Evolutionary conservation across 2,329 filamentous ascomycete species (phyloP).

Genomic region (Sphaerulina vaccinii): DNA sequence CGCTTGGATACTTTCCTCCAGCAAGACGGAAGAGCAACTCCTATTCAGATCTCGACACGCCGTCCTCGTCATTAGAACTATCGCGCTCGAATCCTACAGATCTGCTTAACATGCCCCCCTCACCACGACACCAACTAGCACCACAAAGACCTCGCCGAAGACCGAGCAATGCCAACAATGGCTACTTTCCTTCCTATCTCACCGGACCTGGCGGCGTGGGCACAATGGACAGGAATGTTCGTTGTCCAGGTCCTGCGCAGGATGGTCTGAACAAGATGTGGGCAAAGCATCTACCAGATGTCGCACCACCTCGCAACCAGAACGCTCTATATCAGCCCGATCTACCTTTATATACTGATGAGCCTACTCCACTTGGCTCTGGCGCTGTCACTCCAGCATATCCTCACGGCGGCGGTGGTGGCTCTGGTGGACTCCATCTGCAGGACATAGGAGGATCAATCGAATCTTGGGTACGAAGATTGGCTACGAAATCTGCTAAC

Average conservation of each 20-base stretch:
- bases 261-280: constrained; percentile 84
- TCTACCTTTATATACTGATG: constrained; percentile 54
- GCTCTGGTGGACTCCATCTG: constrained; percentile 49
- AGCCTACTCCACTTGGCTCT: constrained; percentile 28
- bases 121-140: constrained; percentile 37
- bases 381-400: constrained; percentile 32
- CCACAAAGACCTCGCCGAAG: constrained; percentile 42
- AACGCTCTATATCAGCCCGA: constrained; percentile 56
- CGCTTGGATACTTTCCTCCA: constrained; percentile 88
- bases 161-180: constrained; percentile 40
- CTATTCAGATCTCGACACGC: constrained; percentile 60
- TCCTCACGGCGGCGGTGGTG: constrained; percentile 25
- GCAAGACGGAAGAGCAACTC: constrained; percentile 82
- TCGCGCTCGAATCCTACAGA: constrained; percentile 46
- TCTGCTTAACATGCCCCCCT: constrained; percentile 31
- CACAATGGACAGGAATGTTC: constrained; percentile 69
- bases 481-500: constrained; percentile 61
- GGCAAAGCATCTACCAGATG: constrained; percentile 75
- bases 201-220: constrained; percentile 85
- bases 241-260: constrained; percentile 75
- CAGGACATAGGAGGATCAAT: constrained; percentile 85
- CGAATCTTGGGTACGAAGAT: constrained; percentile 85
- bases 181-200: constrained; percentile 56
- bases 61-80: constrained; percentile 64
- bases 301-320: constrained; percentile 64